Conservation (phyloP, 768 basidiomycete genomes). For the Tricholomella constricta region DNA sequence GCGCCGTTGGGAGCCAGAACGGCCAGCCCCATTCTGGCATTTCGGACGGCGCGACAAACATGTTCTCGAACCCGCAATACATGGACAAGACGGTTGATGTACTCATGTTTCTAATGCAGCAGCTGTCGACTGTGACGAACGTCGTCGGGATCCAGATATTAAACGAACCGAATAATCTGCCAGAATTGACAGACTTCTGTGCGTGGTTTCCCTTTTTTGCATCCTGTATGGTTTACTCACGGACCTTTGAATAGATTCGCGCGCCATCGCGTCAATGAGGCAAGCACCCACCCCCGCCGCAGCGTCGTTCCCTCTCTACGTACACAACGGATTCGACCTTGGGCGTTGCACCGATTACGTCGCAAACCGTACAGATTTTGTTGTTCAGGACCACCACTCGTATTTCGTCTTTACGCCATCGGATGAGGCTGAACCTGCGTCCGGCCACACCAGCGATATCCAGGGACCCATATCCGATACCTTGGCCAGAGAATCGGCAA, state of each 20-base stretch:
- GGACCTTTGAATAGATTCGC: conserved; percentile 42
- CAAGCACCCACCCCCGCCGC: conserved; percentile 33
- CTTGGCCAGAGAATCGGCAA: conserved; percentile 25
- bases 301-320: conserved; percentile 56
- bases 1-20: conserved; percentile 79
- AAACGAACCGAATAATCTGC: conserved; percentile 59
- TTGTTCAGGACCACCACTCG: conserved; percentile 75
- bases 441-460: conserved; percentile 58
- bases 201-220: conserved; percentile 26
- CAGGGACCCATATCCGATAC: conserved; percentile 37
- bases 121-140: conserved; percentile 47
- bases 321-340: conserved; percentile 71
- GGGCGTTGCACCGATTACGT: conserved; percentile 51
- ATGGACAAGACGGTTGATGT: conserved; percentile 54
- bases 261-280: conserved; percentile 52
- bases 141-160: conserved; percentile 62
- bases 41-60: conserved; percentile 49
- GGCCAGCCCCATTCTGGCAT: conserved; percentile 70
- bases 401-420: conserved; percentile 66
- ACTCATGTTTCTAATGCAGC: conserved; percentile 44
- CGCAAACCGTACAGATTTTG: conserved; percentile 54
- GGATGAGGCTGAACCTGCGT: conserved; percentile 51
- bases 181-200: conserved; percentile 48
- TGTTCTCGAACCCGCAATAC: conserved; percentile 48
- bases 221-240: not conserved